Evolutionary conservation across 257 asterid species (phyloP), one percentile per base, ranked within the genome.

Genomic region (Anisodus acutangulus): DNA sequence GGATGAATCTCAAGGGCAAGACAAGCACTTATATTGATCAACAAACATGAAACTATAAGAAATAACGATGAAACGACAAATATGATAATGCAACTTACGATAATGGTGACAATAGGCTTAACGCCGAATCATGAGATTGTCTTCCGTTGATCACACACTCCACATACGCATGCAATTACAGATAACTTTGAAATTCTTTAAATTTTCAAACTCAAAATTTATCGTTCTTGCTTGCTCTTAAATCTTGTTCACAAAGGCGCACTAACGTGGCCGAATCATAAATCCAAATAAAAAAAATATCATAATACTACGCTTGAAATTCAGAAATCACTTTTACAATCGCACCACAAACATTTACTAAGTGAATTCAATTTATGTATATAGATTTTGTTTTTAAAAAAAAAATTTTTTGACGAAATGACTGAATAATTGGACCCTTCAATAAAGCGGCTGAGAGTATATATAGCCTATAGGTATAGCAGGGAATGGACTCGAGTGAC

Each of bases 81-180:
- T 43, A 57, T 72, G 41, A 72, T 47, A 49, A 74, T 74, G n/a
- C 16, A 72, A 74, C 41, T 74, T 19, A 22, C 7, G 62, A 12
- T 11, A 0, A 2, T 22, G 62, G 80, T 74, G 43, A 74, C 76
- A 13, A 74, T 74, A 49, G 43, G 22, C 22, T 49, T 74, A 74
- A 49, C 37, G 45, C 81, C 45, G 43, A 74, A 74, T 74, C 17
- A 74, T 74, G 62, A 51, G 41, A 74, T 74, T 74, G 7, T 74
- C 22, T 10, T 49, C 62, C 60, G 19, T 74, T 49, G 22, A 22
- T 45, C 9, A 11, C 15, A 22, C 31, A 70, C 58, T 74, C 19
- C 62, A 47, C 60, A 74, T 74, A 49, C 41, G 60, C 80, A 47
- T 74, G 60, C 60, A 74, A 43, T 71, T 49, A 6, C 49, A 10